A percentile compares a stretch with the other conserved stretches of the same genome.
Evolutionary conservation across 2,329 filamentous ascomycete genomes (phyloP).

Genomic region (Tolypocladium ophioglossoides): DNA sequence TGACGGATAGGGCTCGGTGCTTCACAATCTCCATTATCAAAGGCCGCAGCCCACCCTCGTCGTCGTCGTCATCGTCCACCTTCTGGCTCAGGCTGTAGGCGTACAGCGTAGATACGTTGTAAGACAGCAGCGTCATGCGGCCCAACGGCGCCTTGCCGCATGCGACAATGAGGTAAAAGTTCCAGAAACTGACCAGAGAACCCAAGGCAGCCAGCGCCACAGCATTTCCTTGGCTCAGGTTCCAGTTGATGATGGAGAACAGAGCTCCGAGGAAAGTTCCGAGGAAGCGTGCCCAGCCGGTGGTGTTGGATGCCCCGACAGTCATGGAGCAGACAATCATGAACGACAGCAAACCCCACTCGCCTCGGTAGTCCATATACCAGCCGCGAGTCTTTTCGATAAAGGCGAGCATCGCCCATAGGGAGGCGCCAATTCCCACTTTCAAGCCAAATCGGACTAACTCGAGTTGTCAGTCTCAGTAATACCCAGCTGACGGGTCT

Average conservation of each 20-base stretch:
- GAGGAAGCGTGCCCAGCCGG: constrained; percentile 68
- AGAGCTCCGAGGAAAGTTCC: constrained; percentile 71
- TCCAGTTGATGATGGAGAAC: constrained; percentile 66
- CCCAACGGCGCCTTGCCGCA: constrained; percentile 74
- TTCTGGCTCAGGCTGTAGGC: constrained; percentile 73
- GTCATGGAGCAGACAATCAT: constrained; percentile 97
- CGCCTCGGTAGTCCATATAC: constrained; percentile 76
- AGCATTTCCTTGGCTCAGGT: constrained; percentile 59
- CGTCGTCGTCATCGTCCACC: constrained; percentile 64
- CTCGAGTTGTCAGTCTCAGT: neutral
- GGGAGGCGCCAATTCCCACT: constrained; percentile 72
- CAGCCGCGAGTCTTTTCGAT: constrained; percentile 60
- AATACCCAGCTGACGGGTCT: no score
- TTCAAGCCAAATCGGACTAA: constrained; percentile 67
- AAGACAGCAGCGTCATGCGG: constrained; percentile 82
- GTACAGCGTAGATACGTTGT: constrained; percentile 85
- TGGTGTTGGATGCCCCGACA: constrained; percentile 84
- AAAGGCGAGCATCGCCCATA: constrained; percentile 79
- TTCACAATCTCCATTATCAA: constrained; percentile 74
- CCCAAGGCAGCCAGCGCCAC: constrained; percentile 63
- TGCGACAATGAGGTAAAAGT: constrained; percentile 77
- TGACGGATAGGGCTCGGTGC: constrained; percentile 73
- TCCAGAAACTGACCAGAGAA: constrained; percentile 65
- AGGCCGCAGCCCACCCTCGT: constrained; percentile 70
- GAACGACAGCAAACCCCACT: constrained; percentile 91